A percentile compares a stretch with the other conserved stretches of the same genome.
Conservation (phyloP, 2,329 filamentous ascomycete genomes). For the Aureobasidium zeae region DNA sequence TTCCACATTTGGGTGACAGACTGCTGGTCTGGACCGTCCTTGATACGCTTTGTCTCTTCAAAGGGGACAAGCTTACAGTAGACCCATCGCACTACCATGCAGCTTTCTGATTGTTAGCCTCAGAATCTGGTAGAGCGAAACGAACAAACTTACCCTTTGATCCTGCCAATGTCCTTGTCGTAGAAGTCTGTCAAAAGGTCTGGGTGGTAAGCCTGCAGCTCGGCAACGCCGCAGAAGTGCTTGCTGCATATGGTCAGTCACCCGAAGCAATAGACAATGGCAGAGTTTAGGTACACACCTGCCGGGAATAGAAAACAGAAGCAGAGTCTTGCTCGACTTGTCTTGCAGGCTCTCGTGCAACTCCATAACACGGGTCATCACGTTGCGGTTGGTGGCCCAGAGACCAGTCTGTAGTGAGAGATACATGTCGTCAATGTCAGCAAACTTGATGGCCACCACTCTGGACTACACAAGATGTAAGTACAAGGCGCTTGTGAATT, state of each 20-base stretch:
- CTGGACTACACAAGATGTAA: constrained; percentile 1
- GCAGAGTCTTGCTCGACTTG: constrained; percentile 2
- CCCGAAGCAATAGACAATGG: background rate
- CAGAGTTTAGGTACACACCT: constrained; percentile 10
- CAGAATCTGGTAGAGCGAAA: too few relatives aligned
- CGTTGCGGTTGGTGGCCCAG: constrained; percentile 7
- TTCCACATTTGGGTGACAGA: constrained; percentile 17
- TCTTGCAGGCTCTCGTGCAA: background rate
- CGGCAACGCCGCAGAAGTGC: constrained; percentile 14
- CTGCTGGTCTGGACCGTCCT: constrained; percentile 6
- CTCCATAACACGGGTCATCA: constrained; percentile 11
- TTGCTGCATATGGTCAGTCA: constrained; percentile 9
- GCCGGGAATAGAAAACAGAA: constrained; percentile 14
- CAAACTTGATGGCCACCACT: constrained; percentile 13
- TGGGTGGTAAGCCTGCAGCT: constrained; percentile 2
- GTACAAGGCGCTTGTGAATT: background rate
- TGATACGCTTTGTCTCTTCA: background rate
- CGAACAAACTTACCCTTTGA: background rate
- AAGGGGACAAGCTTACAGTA: constrained; percentile 14
- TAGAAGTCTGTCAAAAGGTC: constrained; percentile 7
- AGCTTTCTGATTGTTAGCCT: background rate
- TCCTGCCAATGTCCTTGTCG: background rate
- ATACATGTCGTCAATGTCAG: constrained; percentile 3
- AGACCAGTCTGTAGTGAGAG: constrained; percentile 8
- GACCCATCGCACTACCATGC: constrained; percentile 1